Conservation (phyloP, 495 filamentous ascomycete genomes). For the Podospora anserina region DNA sequence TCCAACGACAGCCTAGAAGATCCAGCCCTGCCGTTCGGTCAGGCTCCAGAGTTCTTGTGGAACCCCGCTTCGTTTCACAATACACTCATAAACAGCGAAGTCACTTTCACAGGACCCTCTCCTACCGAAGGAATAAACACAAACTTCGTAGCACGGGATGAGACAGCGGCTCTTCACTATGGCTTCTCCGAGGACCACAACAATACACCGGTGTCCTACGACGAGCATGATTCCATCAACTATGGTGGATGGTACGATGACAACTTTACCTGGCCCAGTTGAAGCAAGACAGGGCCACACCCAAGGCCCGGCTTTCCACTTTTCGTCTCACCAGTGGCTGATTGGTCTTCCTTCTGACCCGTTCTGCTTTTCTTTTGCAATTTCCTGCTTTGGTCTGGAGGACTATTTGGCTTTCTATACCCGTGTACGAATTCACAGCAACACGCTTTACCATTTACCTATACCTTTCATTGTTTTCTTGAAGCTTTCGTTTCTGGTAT, state of each 20-base stretch:
- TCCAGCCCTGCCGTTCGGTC: not conserved
- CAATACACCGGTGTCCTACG: constrained; percentile 8
- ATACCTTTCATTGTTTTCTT: too few species aligned
- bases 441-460: too few species aligned
- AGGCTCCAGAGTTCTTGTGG: not conserved
- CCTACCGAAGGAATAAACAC: constrained; percentile 1
- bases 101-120: not conserved
- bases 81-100: constrained; percentile 15
- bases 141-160: constrained; percentile 13
- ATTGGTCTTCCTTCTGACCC: not conserved
- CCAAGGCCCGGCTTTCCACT: too few species aligned
- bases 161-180: constrained; percentile 20
- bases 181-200: constrained; percentile 18
- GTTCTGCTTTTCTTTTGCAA: not conserved
- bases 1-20: not conserved
- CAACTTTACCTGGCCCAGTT: constrained; percentile 6
- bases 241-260: constrained; percentile 7
- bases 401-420: not conserved
- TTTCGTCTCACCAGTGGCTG: not conserved
- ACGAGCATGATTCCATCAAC: not conserved
- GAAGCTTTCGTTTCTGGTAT: too few species aligned
- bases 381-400: not conserved
- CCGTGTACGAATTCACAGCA: not conserved
- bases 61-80: constrained; percentile 14
- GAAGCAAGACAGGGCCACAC: too few species aligned